Evolutionary conservation across 2,329 filamentous ascomycete genomes (phyloP).

Genomic region (Gnomoniopsis sp.): DNA sequence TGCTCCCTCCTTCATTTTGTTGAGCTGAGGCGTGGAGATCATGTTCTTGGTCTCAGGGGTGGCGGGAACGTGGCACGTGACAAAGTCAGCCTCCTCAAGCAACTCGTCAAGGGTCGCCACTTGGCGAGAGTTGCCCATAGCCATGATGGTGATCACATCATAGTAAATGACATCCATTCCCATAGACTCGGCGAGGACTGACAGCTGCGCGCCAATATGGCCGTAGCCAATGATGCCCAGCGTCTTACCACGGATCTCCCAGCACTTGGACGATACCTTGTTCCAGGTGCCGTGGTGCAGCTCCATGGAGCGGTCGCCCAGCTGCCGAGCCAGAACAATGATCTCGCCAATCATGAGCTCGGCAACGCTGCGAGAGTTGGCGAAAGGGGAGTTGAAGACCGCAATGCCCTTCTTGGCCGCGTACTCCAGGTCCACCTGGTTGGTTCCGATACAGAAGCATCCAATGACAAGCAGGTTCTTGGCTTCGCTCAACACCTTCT

Average conservation of each 20-base stretch:
- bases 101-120: slow-evolving; percentile 74
- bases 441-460: slow-evolving; percentile 99
- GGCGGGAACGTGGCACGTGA: slow-evolving; percentile 93
- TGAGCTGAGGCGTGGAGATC: slow-evolving; percentile 76
- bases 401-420: slow-evolving; percentile 84
- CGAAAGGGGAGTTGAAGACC: slow-evolving; percentile 98
- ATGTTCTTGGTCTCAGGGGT: slow-evolving; percentile 88
- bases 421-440: slow-evolving; percentile 84
- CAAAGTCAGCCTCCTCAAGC: slow-evolving; percentile 79
- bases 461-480: slow-evolving; percentile 94
- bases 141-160: slow-evolving; percentile 92
- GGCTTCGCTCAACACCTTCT: slow-evolving; percentile 79
- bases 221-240: slow-evolving; percentile 95
- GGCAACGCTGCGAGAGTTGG: slow-evolving; percentile 94
- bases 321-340: slow-evolving; percentile 84
- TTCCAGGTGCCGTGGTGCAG: slow-evolving; percentile 96
- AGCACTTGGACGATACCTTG: slow-evolving; percentile 94
- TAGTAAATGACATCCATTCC: slow-evolving; percentile 98
- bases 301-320: slow-evolving; percentile 89
- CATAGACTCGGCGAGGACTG: slow-evolving; percentile 93
- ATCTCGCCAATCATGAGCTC: slow-evolving; percentile 95
- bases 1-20: slow-evolving; percentile 85
- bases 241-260: slow-evolving; percentile 98
- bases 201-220: slow-evolving; percentile 94
- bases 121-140: slow-evolving; percentile 81